Conservation (phyloP, 208 protist genomes). For the Acanthamoeba culbertsoni region DNA sequence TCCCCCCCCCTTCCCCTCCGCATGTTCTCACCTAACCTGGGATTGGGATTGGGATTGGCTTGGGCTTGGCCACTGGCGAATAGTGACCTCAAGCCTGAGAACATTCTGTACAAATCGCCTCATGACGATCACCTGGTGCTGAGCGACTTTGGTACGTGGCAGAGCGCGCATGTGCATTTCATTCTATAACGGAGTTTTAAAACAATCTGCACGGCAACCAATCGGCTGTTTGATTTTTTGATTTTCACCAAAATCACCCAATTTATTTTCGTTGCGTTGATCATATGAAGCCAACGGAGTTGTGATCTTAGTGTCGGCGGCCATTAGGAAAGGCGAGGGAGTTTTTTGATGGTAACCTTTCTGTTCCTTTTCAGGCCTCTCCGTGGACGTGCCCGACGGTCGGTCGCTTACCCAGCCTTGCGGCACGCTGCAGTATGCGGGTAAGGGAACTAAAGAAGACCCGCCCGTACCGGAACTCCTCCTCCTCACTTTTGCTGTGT, state of each 20-base stretch:
- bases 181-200: too few species aligned
- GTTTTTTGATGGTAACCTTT: neutral
- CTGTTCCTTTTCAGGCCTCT: neutral
- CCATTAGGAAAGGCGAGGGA: too few species aligned
- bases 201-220: too few species aligned
- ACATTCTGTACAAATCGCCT: slow-evolving; percentile 41
- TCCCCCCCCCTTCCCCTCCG: neutral
- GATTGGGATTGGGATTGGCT: too few species aligned
- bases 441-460: neutral
- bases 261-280: neutral
- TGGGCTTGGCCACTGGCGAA: neutral
- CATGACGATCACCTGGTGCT: slow-evolving; percentile 7
- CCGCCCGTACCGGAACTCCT: neutral
- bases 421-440: slow-evolving; percentile 51
- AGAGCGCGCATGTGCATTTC: too few species aligned
- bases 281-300: too few species aligned
- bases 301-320: too few species aligned
- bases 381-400: neutral
- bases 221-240: too few species aligned
- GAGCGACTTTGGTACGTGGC: slow-evolving; percentile 39
- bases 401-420: neutral
- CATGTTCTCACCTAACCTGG: neutral
- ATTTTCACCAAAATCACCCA: neutral
- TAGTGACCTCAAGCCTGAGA: slow-evolving; percentile 25
- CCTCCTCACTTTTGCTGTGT: neutral